Conservation (phyloP, 352 stramenopile genomes). For the Phytopythium cucurbitacearum region DNA sequence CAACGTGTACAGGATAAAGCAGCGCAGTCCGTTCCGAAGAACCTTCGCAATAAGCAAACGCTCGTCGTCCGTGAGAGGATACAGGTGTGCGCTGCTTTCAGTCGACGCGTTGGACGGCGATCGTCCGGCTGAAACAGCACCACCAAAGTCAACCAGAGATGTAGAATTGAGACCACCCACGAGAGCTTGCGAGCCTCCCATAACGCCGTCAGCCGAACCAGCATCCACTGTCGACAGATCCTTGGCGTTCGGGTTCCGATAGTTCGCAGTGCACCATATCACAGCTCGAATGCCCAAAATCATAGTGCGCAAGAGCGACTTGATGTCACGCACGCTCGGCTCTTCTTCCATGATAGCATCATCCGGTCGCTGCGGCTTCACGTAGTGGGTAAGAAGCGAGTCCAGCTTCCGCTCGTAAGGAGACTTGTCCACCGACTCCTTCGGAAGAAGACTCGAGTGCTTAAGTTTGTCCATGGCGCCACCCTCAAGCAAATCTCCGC, state of each 20-base stretch:
- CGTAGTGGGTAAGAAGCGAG: slow-evolving; percentile 45
- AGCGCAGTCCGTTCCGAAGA: slow-evolving; percentile 90
- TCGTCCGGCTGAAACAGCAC: not conserved
- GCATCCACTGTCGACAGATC: slow-evolving; percentile 79
- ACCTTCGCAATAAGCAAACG: slow-evolving; percentile 91
- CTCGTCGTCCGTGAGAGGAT: slow-evolving; percentile 92
- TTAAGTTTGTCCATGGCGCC: slow-evolving; percentile 88
- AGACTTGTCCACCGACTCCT: slow-evolving; percentile 43
- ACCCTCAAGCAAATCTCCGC: slow-evolving; percentile 71
- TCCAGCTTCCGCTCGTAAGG: slow-evolving; percentile 78
- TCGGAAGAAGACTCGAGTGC: slow-evolving; percentile 70
- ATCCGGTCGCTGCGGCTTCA: slow-evolving; percentile 37
- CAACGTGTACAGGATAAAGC: slow-evolving; percentile 91
- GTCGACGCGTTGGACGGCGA: slow-evolving; percentile 8
- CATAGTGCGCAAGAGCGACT: slow-evolving; percentile 94
- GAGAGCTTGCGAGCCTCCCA: slow-evolving; percentile 16
- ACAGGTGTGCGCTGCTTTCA: slow-evolving; percentile 41
- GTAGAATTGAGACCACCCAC: slow-evolving; percentile 7
- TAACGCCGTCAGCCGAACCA: slow-evolving; percentile 24
- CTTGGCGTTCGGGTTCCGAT: slow-evolving; percentile 84
- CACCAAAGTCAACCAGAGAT: not conserved
- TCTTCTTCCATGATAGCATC: slow-evolving; percentile 73
- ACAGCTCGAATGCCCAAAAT: slow-evolving; percentile 97
- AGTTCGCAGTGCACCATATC: slow-evolving; percentile 97
- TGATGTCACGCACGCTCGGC: slow-evolving; percentile 86